These are phyloP conservation scores for Sinapis alba DNA, from an alignment of 441 rosid genomes.

Conservation along the genomic window DNA sequence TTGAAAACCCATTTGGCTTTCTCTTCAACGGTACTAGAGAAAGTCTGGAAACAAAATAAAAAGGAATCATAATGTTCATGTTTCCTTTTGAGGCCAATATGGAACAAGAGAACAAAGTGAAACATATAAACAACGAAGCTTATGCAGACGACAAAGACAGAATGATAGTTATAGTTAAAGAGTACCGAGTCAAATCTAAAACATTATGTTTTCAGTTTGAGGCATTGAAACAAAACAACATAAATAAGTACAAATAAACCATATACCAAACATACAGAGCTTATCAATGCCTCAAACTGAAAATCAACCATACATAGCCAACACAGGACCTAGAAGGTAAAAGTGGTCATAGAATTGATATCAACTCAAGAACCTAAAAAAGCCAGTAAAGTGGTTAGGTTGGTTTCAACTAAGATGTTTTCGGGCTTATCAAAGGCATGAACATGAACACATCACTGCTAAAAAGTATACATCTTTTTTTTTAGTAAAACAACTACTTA, in stretches of 20 bases:
- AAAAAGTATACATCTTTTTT: neutral
- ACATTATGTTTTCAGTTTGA: neutral
- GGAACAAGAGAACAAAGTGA: neutral
- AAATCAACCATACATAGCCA: neutral
- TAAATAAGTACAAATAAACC: neutral
- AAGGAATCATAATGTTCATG: neutral
- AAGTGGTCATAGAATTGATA: neutral
- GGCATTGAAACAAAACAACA: neutral
- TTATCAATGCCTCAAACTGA: neutral
- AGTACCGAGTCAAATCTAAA: neutral
- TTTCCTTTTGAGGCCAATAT: neutral
- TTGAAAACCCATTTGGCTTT: conserved; percentile 93
- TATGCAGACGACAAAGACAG: neutral
- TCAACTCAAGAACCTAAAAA: conserved; percentile 9
- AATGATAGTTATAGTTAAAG: neutral
- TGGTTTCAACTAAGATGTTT: neutral
- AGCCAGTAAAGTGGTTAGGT: neutral
- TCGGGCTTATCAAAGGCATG: neutral
- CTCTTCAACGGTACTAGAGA: conserved; percentile 87
- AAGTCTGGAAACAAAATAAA: conserved; percentile 50
- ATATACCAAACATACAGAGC: neutral
- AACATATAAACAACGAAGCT: neutral
- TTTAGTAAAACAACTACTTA: neutral
- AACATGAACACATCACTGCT: neutral
- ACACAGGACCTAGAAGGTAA: neutral